Percentiles rank a stretch among this genome's conserved stretches.
Conservation (phyloP, 2,329 filamentous ascomycete species). For the Sporothrix variecibatus region DNA sequence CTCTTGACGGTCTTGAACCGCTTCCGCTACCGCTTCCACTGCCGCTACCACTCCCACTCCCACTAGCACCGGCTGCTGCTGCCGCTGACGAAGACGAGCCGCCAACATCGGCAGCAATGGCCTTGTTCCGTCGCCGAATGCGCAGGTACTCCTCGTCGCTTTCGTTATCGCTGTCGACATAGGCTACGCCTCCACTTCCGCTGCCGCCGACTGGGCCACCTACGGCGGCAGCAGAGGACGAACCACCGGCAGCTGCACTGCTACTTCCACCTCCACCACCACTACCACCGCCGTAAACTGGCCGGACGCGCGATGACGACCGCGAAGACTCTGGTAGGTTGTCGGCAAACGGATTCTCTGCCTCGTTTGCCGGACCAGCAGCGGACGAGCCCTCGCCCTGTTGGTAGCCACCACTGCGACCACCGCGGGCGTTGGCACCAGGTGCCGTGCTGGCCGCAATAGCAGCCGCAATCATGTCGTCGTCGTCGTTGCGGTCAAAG, state of each 20-base stretch:
- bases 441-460: constrained; percentile 31
- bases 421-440: constrained; percentile 15
- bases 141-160: constrained; percentile 29
- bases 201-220: constrained; percentile 14
- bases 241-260: background rate
- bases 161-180: constrained; percentile 24
- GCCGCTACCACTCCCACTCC: background rate
- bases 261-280: constrained; percentile 14
- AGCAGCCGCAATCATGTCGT: constrained; percentile 30
- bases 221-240: background rate
- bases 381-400: background rate
- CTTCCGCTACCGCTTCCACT: background rate
- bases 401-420: background rate
- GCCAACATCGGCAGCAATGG: background rate
- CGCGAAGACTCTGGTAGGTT: constrained; percentile 26
- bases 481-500: constrained; percentile 23
- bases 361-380: constrained; percentile 17
- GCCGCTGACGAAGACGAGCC: constrained; percentile 1
- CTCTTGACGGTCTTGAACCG: constrained; percentile 3
- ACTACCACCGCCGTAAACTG: background rate
- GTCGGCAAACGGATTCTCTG: constrained; percentile 28
- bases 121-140: constrained; percentile 23
- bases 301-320: constrained; percentile 26
- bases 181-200: constrained; percentile 12
- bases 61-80: background rate